Evolutionary conservation across 805 yeast genomes (phyloP).

Genomic region (Scheffersomyces stipitis): DNA sequence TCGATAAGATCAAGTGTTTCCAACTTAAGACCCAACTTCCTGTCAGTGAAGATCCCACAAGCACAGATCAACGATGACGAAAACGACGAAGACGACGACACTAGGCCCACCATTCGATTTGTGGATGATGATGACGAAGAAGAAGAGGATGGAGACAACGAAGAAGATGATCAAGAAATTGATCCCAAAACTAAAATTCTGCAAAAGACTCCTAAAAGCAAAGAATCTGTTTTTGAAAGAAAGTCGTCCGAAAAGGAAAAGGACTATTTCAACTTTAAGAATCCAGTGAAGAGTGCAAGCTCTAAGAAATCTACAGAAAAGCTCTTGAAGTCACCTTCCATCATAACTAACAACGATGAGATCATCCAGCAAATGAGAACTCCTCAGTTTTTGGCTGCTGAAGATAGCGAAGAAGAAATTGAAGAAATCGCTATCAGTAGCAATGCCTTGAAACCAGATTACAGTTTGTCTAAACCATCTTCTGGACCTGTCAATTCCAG

Average conservation of each 20-base stretch:
- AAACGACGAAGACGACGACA: slow-evolving; percentile 42
- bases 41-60: slow-evolving; percentile 70
- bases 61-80: slow-evolving; percentile 68
- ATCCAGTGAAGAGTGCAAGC: not conserved
- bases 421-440: slow-evolving; percentile 1
- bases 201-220: slow-evolving; percentile 2
- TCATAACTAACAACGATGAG: slow-evolving; percentile 36
- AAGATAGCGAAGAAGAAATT: slow-evolving; percentile 20
- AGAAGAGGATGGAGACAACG: slow-evolving; percentile 24
- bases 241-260: slow-evolving; percentile 1
- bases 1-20: slow-evolving; percentile 35
- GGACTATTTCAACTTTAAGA: not conserved
- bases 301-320: not conserved
- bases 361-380: slow-evolving; percentile 34
- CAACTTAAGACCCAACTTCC: slow-evolving; percentile 58
- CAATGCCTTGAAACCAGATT: not conserved
- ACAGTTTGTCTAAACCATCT: slow-evolving; percentile 1
- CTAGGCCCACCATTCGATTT: slow-evolving; percentile 60
- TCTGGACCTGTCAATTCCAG: slow-evolving; percentile 7
- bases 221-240: not conserved
- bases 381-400: slow-evolving; percentile 31
- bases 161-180: slow-evolving; percentile 7
- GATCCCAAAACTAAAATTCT: slow-evolving; percentile 1
- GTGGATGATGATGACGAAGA: slow-evolving; percentile 44
- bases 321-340: slow-evolving; percentile 28